Evolutionary conservation across 176 grass and related monocot species (phyloP).

Genomic region (Sorghum bicolor): DNA sequence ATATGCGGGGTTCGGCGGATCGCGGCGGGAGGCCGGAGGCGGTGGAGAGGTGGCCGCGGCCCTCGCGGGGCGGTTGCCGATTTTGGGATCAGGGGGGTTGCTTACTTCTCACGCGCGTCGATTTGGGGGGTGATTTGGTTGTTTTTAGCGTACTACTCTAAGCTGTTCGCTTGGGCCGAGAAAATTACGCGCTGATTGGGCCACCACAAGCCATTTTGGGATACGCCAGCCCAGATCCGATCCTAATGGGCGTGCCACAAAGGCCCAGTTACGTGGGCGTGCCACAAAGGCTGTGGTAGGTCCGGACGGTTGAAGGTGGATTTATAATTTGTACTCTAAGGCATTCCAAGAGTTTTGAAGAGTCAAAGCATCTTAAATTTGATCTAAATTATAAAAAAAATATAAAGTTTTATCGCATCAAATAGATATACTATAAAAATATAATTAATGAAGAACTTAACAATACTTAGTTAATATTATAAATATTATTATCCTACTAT

Average conservation of each 20-base stretch:
- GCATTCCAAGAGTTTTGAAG: too few species aligned
- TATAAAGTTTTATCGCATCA: too few species aligned
- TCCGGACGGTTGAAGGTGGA: too few species aligned
- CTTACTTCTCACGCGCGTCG: constrained; percentile 10
- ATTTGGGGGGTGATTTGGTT: neutral
- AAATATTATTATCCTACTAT: too few species aligned
- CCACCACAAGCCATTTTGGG: neutral
- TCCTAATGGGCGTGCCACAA: neutral
- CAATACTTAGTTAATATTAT: too few species aligned
- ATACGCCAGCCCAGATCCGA: neutral
- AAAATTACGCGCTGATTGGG: neutral
- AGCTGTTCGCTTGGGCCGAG: neutral
- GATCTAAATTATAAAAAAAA: too few species aligned
- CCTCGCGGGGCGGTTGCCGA: constrained; percentile 26
- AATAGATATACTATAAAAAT: too few species aligned
- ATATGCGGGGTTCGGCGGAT: neutral
- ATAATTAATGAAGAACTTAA: too few species aligned
- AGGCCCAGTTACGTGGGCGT: neutral
- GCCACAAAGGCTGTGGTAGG: neutral
- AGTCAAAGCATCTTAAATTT: too few species aligned
- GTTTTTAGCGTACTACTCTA: constrained; percentile 23
- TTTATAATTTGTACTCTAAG: too few species aligned
- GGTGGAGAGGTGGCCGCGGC: neutral
- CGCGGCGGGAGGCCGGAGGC: constrained; percentile 6
- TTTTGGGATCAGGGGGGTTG: constrained; percentile 21